phyloP scores from a whole-genome alignment of 805 yeast species.

The Scheffersomyces amazonensis region DNA sequence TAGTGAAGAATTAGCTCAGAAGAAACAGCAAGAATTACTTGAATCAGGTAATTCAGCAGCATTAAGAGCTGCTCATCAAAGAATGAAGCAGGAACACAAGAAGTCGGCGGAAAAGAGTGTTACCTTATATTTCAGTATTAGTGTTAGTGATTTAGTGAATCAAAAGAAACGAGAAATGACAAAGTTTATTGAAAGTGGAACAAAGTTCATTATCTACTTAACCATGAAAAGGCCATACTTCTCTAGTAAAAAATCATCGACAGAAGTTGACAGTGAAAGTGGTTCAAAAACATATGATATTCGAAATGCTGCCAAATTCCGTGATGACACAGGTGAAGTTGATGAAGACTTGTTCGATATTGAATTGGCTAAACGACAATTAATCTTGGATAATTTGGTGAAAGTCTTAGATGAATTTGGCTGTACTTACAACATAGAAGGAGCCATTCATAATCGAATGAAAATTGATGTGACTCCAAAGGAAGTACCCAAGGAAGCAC shows the following conservation, averaged over 20 bases:
- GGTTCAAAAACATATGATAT: constrained; percentile 1
- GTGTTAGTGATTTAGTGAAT: constrained; percentile 32
- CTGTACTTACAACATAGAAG: constrained; percentile 5
- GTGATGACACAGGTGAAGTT: constrained; percentile 1
- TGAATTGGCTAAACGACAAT: constrained; percentile 24
- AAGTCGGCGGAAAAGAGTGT: constrained; percentile 32
- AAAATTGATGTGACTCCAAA: constrained; percentile 19
- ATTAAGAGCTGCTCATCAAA: constrained; percentile 20
- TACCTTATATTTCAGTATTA: constrained; percentile 36
- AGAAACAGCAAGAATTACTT: constrained; percentile 28
- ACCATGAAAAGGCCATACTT: constrained; percentile 11
- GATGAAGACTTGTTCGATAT: constrained; percentile 8
- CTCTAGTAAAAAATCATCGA: background rate
- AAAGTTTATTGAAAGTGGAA: constrained; percentile 30
- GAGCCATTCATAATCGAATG: constrained; percentile 21
- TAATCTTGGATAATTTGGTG: constrained; percentile 23
- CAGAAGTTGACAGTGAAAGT: constrained; percentile 1
- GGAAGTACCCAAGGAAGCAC: constrained; percentile 10
- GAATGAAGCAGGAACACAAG: constrained; percentile 32
- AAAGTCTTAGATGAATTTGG: constrained; percentile 23
- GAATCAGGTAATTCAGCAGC: constrained; percentile 33
- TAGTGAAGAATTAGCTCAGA: constrained; percentile 28
- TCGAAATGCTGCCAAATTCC: background rate
- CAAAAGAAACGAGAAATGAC: constrained; percentile 36
- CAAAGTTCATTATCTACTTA: constrained; percentile 9